phyloP scores from a whole-genome alignment of 2,329 filamentous ascomycete species.

The Metarhizium rileyi region DNA sequence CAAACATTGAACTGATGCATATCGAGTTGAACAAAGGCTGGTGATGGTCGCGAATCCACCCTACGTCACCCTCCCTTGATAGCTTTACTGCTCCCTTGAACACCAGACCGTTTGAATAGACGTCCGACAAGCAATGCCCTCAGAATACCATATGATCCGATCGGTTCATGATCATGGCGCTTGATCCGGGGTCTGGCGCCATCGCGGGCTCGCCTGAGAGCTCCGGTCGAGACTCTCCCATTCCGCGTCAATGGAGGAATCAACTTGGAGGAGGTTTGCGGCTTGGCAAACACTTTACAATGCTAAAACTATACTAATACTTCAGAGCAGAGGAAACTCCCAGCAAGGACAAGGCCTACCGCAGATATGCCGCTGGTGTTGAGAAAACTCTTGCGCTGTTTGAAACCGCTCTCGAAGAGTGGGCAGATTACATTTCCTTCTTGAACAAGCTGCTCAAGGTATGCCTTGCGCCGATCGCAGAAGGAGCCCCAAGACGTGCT shows the following conservation, averaged over 20 bases:
- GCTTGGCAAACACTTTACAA: slow-evolving; percentile 6
- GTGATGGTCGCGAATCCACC: neutral
- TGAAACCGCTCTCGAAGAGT: slow-evolving; percentile 90
- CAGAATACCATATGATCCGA: slow-evolving; percentile 10
- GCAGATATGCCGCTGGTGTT: slow-evolving; percentile 81
- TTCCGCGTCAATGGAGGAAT: slow-evolving; percentile 66
- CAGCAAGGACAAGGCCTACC: slow-evolving; percentile 59
- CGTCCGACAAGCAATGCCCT: slow-evolving; percentile 4
- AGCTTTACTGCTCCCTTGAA: neutral
- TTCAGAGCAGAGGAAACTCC: slow-evolving; percentile 38
- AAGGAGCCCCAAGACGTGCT: neutral
- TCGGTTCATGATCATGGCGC: slow-evolving; percentile 42
- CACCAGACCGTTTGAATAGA: neutral
- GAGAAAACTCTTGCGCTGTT: slow-evolving; percentile 83
- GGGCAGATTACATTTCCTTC: slow-evolving; percentile 99
- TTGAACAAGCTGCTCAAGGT: slow-evolving; percentile 85
- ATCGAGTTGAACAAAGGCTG: neutral
- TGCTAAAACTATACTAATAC: slow-evolving; percentile 3
- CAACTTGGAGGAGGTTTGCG: slow-evolving; percentile 65
- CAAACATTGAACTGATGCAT: neutral
- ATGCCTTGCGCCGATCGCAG: slow-evolving; percentile 10
- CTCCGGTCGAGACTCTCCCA: slow-evolving; percentile 72
- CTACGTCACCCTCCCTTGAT: slow-evolving; percentile 4
- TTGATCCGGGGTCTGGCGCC: slow-evolving; percentile 47
- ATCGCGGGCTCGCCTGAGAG: slow-evolving; percentile 66